Percentiles rank a stretch among this genome's conserved stretches.
These are phyloP conservation scores for Trichoderma hamatum DNA, from an alignment of 2,329 filamentous ascomycete species.

Conservation along the genomic window DNA sequence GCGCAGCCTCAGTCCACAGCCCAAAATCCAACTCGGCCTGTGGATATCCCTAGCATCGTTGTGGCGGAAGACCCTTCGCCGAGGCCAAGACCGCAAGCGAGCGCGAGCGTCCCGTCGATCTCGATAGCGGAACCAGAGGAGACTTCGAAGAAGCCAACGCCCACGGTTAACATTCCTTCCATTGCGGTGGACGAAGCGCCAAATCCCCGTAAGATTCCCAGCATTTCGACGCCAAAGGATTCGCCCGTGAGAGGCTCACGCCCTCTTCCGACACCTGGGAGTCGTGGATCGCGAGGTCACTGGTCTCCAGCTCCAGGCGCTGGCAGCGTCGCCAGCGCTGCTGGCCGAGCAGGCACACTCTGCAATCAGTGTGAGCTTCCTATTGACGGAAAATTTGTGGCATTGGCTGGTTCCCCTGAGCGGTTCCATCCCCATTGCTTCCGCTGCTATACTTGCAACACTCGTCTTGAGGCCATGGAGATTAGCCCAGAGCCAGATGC, in stretches of 20 bases:
- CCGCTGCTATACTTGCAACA: conserved; percentile 83
- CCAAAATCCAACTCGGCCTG: conserved; percentile 38
- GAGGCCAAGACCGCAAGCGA: conserved; percentile 37
- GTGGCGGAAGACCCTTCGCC: conserved; percentile 52
- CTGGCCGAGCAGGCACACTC: conserved; percentile 63
- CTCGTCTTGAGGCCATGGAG: conserved; percentile 88
- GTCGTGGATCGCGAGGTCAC: conserved; percentile 50
- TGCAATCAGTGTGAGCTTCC: conserved; percentile 83
- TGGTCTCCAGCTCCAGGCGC: conserved; percentile 61
- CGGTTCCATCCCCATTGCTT: conserved; percentile 96
- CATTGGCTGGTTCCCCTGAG: conserved; percentile 69
- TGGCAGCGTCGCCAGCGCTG: conserved; percentile 32
- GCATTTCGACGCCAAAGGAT: conserved; percentile 53
- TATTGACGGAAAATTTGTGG: conserved; percentile 89
- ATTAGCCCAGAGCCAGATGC: conserved; percentile 89
- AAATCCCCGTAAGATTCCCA: conserved; percentile 46
- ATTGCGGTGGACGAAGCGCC: conserved; percentile 49
- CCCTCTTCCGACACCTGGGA: conserved; percentile 52
- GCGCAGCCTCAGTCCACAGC: conserved; percentile 18
- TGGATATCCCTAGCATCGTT: conserved; percentile 58
- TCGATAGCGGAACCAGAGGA: conserved; percentile 39
- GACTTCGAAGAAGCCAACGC: conserved; percentile 35
- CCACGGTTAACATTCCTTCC: conserved; percentile 51
- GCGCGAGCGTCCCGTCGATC: conserved; percentile 42
- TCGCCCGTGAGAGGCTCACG: conserved; percentile 33